Percentiles rank a stretch among this genome's conserved stretches.
Evolutionary conservation across 768 basidiomycete species (phyloP).

Genomic region (Boletales sp.): DNA sequence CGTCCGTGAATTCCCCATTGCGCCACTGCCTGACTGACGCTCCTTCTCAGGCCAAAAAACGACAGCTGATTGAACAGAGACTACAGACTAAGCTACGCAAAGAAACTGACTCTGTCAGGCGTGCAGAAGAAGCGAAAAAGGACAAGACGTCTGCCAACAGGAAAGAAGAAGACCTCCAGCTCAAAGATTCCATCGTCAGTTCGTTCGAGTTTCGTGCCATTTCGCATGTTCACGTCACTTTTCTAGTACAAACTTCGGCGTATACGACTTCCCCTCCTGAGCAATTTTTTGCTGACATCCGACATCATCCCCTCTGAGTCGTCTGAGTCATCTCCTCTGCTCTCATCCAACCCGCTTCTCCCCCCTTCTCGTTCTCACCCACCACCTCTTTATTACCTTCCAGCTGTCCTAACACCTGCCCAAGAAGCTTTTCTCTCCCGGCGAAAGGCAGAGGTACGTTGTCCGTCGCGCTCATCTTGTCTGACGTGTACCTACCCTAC

Average conservation of each 20-base stretch:
- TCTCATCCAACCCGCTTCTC: conserved; percentile 36
- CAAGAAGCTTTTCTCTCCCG: conserved; percentile 66
- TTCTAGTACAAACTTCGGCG: conserved; percentile 71
- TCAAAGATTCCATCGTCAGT: conserved; percentile 79
- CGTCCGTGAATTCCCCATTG: conserved; percentile 37
- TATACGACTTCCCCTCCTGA: conserved; percentile 64
- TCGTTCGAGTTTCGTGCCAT: neutral
- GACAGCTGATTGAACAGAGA: conserved; percentile 79
- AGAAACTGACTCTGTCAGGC: conserved; percentile 83
- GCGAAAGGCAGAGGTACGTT: conserved; percentile 60
- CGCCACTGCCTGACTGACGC: conserved; percentile 4
- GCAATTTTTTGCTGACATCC: conserved; percentile 74
- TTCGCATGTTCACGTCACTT: neutral
- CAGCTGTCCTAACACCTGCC: conserved; percentile 59
- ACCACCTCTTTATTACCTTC: conserved; percentile 75
- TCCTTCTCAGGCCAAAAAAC: conserved; percentile 68
- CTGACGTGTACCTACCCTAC: conserved; percentile 3
- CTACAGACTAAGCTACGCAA: conserved; percentile 80
- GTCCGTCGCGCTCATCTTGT: neutral
- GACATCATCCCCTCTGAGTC: conserved; percentile 49
- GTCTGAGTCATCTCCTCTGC: conserved; percentile 29
- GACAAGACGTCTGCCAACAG: conserved; percentile 72
- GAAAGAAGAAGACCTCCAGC: conserved; percentile 78
- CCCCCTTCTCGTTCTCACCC: conserved; percentile 63
- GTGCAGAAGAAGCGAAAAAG: conserved; percentile 83